A percentile compares a stretch with the other conserved stretches of the same genome.
phyloP scores from a whole-genome alignment of 2,329 filamentous ascomycete species.

The Meredithiella fracta region DNA sequence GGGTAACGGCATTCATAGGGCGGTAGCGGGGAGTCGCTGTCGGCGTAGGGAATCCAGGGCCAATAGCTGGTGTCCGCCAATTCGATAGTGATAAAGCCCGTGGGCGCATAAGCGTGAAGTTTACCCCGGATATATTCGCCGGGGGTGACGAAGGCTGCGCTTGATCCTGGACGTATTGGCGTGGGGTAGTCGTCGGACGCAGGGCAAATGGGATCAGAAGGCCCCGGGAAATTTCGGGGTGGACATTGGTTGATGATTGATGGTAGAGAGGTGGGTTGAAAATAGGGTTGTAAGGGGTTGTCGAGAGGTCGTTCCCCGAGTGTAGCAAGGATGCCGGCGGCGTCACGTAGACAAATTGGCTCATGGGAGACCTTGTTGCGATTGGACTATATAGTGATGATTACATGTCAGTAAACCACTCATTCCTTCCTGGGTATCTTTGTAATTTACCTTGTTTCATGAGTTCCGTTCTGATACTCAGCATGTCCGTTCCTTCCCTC shows the following conservation, averaged over 20 bases:
- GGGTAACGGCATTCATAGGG: conserved; percentile 9
- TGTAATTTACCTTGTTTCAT: too few species aligned
- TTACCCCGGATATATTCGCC: background rate
- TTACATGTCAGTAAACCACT: too few species aligned
- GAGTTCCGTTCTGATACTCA: too few species aligned
- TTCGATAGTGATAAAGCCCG: too few species aligned
- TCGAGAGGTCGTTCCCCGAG: background rate
- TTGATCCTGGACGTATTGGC: background rate
- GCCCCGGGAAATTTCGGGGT: background rate
- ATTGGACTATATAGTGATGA: too few species aligned
- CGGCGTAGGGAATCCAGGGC: background rate
- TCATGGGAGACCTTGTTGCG: background rate
- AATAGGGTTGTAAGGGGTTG: background rate
- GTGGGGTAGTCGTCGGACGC: background rate
- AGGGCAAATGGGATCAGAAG: background rate
- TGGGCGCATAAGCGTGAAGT: background rate
- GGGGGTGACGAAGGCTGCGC: background rate
- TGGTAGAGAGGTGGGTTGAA: background rate
- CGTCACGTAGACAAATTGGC: background rate
- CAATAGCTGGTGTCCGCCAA: too few species aligned
- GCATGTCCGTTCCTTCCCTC: too few species aligned
- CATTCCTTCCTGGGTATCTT: too few species aligned
- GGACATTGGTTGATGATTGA: background rate
- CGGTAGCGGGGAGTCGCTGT: background rate
- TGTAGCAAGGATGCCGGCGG: background rate